phyloP scores from a whole-genome alignment of 176 grass and related monocot species.

The Musa itinerans region DNA sequence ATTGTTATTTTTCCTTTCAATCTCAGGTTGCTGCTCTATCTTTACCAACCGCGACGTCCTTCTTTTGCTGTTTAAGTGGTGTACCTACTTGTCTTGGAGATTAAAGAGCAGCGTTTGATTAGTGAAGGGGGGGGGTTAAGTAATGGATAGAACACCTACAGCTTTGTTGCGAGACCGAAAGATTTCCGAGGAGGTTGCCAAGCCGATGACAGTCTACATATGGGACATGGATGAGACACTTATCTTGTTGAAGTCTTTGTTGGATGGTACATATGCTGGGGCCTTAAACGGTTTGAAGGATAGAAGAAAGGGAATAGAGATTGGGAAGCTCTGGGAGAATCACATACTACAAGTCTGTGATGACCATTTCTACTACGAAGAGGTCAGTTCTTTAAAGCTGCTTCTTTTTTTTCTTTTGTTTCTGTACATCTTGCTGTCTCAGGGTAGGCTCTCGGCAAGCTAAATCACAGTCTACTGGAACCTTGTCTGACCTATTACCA shows the following conservation, averaged over 20 bases:
- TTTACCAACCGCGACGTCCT: too few relatives aligned
- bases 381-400: slow-evolving; percentile 37
- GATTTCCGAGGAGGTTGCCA: background rate
- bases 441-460: background rate
- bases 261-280: slow-evolving; percentile 68
- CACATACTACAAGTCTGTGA: slow-evolving; percentile 76
- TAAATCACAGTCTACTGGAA: background rate
- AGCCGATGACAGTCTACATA: slow-evolving; percentile 46
- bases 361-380: slow-evolving; percentile 71
- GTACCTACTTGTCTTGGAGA: too few relatives aligned
- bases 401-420: background rate
- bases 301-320: slow-evolving; percentile 39
- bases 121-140: background rate
- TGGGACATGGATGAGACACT: slow-evolving; percentile 99
- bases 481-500: background rate
- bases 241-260: slow-evolving; percentile 76
- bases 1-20: too few relatives aligned
- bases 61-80: too few relatives aligned
- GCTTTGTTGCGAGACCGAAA: background rate
- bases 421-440: background rate
- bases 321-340: slow-evolving; percentile 86
- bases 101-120: background rate
- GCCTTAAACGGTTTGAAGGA: slow-evolving; percentile 68
- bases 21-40: too few relatives aligned
- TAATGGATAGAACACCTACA: background rate